Conservation (phyloP, 306 rosid species). For the Mucuna pruriens region DNA sequence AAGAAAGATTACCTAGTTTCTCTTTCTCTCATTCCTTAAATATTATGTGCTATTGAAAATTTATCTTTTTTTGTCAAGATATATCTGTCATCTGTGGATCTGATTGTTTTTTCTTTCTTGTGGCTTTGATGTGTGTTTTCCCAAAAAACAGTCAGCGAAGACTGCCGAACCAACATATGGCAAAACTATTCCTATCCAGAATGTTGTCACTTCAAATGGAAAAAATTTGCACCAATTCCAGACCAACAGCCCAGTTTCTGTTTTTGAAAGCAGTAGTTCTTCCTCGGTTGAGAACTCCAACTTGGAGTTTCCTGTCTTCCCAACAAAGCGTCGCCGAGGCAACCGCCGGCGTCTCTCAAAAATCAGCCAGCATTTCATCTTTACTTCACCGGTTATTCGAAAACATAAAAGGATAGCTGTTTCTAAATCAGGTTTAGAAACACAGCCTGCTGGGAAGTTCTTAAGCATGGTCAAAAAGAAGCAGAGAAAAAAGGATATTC, state of each 20-base stretch:
- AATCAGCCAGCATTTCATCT: constrained; percentile 39
- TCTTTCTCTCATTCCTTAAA: background rate
- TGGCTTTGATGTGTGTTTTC: constrained; percentile 14
- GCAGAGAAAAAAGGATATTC: constrained; percentile 40
- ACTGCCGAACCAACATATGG: background rate
- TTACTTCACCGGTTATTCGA: constrained; percentile 15
- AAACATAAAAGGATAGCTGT: constrained; percentile 3
- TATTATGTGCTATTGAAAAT: background rate
- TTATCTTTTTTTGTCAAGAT: background rate
- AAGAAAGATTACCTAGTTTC: background rate
- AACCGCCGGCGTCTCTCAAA: constrained; percentile 54
- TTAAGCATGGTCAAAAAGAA: constrained; percentile 30
- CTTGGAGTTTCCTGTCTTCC: constrained; percentile 37
- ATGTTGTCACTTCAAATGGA: constrained; percentile 36
- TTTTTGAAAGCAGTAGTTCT: constrained; percentile 64
- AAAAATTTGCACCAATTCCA: constrained; percentile 43
- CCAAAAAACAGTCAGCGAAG: background rate
- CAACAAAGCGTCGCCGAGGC: constrained; percentile 56
- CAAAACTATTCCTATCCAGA: constrained; percentile 28
- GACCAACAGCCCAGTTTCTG: constrained; percentile 66
- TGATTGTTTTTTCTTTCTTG: constrained; percentile 28
- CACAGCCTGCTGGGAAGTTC: constrained; percentile 29
- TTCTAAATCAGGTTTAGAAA: constrained; percentile 37
- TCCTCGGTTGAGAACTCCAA: constrained; percentile 50
- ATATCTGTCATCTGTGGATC: constrained; percentile 3